Conservation (phyloP, 495 filamentous ascomycete species). For the Hyaloscypha finlandica region DNA sequence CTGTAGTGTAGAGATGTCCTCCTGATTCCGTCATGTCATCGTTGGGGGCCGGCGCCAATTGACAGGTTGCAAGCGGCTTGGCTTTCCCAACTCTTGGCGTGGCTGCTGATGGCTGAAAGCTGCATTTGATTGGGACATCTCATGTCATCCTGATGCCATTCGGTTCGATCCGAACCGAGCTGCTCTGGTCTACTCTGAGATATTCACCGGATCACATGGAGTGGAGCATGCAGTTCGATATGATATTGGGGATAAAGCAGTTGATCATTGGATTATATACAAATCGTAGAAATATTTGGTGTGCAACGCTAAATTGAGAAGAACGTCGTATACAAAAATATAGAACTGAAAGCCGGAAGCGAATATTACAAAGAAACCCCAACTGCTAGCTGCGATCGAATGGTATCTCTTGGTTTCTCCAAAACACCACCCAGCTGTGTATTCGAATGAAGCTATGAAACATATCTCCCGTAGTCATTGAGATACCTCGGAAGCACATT, state of each 20-base stretch:
- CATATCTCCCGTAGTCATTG: constrained; percentile 44
- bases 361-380: not conserved
- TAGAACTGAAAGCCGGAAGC: not conserved
- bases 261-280: not conserved
- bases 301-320: not conserved
- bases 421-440: not conserved
- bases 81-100: not conserved
- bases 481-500: constrained; percentile 34
- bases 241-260: too few species aligned
- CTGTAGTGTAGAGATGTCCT: too few species aligned
- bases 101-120: not conserved
- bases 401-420: not conserved
- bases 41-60: constrained; percentile 14
- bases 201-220: not conserved
- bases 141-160: not conserved
- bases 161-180: too few species aligned
- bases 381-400: not conserved
- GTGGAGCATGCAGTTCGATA: not conserved
- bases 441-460: constrained; percentile 15
- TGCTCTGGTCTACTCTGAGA: not conserved
- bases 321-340: not conserved
- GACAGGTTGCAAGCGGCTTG: not conserved
- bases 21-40: not conserved
- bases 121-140: not conserved
- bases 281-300: not conserved